These are phyloP conservation scores for Cinnamomum micranthum DNA, from an alignment of 164 flowering plant species.

Conservation along the genomic window DNA sequence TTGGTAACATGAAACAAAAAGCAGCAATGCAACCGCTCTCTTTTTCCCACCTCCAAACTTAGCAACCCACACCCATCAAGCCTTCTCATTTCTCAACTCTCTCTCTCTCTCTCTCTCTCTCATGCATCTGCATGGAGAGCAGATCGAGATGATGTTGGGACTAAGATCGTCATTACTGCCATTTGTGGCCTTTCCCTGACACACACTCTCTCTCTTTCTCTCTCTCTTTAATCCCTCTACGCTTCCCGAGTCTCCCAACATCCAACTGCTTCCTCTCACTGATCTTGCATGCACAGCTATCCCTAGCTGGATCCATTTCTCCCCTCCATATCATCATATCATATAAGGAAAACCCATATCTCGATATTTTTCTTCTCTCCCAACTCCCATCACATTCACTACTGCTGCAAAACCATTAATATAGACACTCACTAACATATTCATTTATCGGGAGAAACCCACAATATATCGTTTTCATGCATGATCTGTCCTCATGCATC, in stretches of 20 bases:
- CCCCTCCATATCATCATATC: background rate
- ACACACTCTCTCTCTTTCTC: background rate
- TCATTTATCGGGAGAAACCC: background rate
- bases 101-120: background rate
- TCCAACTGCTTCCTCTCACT: background rate
- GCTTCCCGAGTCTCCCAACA: background rate
- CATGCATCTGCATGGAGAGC: background rate
- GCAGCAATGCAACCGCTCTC: conserved; percentile 49
- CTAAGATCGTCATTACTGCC: too few species aligned
- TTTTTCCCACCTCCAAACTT: conserved; percentile 20
- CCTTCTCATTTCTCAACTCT: background rate
- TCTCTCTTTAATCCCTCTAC: background rate
- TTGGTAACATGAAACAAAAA: background rate
- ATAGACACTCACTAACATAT: background rate
- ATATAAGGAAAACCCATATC: background rate
- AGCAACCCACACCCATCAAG: conserved; percentile 22
- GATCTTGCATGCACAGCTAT: background rate
- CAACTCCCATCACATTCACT: background rate
- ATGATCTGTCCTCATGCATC: too few species aligned
- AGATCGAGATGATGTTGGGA: background rate
- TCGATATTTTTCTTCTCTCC: background rate
- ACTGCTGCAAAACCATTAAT: background rate
- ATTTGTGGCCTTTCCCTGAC: background rate
- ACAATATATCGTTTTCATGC: background rate
- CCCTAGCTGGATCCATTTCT: background rate